A percentile compares a stretch with the other conserved stretches of the same genome.
Conservation (phyloP, 139 green algal genomes). For the Parachlorella kessleri region DNA sequence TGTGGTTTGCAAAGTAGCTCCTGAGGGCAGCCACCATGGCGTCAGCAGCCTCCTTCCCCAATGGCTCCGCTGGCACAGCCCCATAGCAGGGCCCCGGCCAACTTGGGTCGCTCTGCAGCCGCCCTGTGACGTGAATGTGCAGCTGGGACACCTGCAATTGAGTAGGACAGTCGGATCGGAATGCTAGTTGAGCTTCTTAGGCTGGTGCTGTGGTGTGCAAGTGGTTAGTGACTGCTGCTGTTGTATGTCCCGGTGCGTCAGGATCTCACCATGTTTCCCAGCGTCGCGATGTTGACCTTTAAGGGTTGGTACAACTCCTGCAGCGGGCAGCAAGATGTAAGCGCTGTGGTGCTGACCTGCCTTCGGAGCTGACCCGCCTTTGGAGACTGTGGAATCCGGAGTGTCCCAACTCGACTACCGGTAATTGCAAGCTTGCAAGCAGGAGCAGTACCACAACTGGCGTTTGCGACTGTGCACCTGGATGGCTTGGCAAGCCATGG, state of each 20-base stretch:
- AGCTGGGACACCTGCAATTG: slow-evolving; percentile 30
- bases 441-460: background rate
- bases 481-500: background rate
- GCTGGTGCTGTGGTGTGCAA: too few relatives aligned
- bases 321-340: background rate
- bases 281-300: slow-evolving; percentile 31
- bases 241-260: too few relatives aligned
- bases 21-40: too few relatives aligned
- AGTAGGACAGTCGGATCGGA: too few relatives aligned
- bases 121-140: slow-evolving; percentile 27
- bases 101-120: slow-evolving; percentile 13
- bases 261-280: slow-evolving; percentile 24
- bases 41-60: background rate
- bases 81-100: slow-evolving; percentile 39
- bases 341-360: background rate
- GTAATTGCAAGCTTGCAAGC: background rate
- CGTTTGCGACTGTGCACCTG: slow-evolving; percentile 6
- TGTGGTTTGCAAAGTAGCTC: too few relatives aligned
- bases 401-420: too few relatives aligned
- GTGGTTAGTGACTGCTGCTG: too few relatives aligned
- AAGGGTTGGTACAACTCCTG: slow-evolving; percentile 18
- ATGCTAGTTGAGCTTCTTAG: too few relatives aligned
- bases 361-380: too few relatives aligned
- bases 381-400: too few relatives aligned
- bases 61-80: slow-evolving; percentile 11